Percentiles rank a stretch among this genome's conserved stretches.
phyloP scores from a whole-genome alignment of 2,329 filamentous ascomycete species.

The Ophiostoma angusticollis region DNA sequence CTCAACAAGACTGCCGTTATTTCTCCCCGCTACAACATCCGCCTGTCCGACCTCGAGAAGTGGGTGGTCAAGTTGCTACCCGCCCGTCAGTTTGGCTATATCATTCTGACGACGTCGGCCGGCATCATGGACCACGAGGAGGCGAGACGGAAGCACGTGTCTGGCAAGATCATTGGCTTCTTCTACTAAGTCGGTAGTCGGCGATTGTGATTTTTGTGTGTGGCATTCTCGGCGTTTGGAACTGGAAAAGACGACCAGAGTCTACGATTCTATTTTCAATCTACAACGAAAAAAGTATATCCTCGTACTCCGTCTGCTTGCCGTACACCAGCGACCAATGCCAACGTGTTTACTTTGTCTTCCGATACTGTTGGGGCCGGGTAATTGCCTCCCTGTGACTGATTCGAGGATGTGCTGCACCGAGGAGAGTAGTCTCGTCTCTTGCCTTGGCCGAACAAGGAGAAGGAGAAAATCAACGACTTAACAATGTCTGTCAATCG shows the following conservation, averaged over 20 bases:
- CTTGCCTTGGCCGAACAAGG: too few species aligned
- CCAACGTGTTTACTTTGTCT: conserved; percentile 4
- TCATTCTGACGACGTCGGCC: conserved; percentile 96
- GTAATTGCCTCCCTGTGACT: too few species aligned
- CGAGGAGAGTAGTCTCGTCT: too few species aligned
- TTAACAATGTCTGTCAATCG: too few species aligned
- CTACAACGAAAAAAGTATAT: conserved; percentile 1
- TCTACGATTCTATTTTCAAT: conserved; percentile 4
- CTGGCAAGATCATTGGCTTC: conserved; percentile 98
- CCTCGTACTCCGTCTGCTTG: background rate
- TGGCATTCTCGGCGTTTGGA: conserved; percentile 17
- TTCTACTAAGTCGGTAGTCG: conserved; percentile 60
- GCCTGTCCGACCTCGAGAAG: conserved; percentile 95
- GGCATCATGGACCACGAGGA: conserved; percentile 99
- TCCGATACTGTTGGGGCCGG: too few species aligned
- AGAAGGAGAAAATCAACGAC: too few species aligned
- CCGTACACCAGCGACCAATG: conserved; percentile 2
- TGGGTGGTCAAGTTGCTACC: conserved; percentile 99
- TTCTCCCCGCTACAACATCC: conserved; percentile 98
- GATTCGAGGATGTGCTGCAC: too few species aligned
- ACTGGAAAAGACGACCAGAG: conserved; percentile 8
- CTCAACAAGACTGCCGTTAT: conserved; percentile 99
- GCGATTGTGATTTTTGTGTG: conserved; percentile 3
- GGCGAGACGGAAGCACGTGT: conserved; percentile 94
- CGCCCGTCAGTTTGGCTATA: conserved; percentile 98